Conservation (phyloP, 2,329 filamentous ascomycete genomes). For the Ophiognomonia clavigignenti-juglandacearum region DNA sequence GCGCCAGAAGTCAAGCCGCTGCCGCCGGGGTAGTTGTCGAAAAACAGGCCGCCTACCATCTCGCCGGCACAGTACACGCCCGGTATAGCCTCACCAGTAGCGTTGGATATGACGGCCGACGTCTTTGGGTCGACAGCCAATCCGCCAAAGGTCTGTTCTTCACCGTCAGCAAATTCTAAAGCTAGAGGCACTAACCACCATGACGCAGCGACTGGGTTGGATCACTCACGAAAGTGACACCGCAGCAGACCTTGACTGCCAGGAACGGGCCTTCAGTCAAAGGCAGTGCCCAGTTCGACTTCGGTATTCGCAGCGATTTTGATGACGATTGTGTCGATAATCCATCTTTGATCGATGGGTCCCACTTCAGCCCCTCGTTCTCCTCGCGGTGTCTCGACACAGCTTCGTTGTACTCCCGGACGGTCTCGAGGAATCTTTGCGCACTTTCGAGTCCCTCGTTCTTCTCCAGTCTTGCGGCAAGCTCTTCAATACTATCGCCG, state of each 20-base stretch:
- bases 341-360: conserved; percentile 58
- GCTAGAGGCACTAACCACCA: no score
- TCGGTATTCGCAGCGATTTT: conserved; percentile 41
- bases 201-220: no score
- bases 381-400: conserved; percentile 41
- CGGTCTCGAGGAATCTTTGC: conserved; percentile 43
- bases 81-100: conserved; percentile 39
- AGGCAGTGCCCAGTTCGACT: conserved; percentile 63
- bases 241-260: conserved; percentile 59
- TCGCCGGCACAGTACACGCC: conserved; percentile 59
- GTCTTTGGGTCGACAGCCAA: conserved; percentile 51
- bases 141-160: conserved; percentile 67
- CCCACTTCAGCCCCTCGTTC: conserved; percentile 41
- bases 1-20: conserved; percentile 57
- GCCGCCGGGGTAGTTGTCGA: conserved; percentile 59
- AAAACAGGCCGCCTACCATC: conserved; percentile 62
- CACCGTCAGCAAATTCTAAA: no score
- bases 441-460: conserved; percentile 41
- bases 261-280: conserved; percentile 53
- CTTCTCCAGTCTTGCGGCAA: conserved; percentile 44
- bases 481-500: conserved; percentile 46
- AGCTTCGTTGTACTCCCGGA: conserved; percentile 54
- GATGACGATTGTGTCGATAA: conserved; percentile 52
- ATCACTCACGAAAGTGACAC: conserved; percentile 65
- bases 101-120: conserved; percentile 44